Evolutionary conservation across 1,139 yeast species (phyloP).

Genomic region (Magnusiomyces clavatus): DNA sequence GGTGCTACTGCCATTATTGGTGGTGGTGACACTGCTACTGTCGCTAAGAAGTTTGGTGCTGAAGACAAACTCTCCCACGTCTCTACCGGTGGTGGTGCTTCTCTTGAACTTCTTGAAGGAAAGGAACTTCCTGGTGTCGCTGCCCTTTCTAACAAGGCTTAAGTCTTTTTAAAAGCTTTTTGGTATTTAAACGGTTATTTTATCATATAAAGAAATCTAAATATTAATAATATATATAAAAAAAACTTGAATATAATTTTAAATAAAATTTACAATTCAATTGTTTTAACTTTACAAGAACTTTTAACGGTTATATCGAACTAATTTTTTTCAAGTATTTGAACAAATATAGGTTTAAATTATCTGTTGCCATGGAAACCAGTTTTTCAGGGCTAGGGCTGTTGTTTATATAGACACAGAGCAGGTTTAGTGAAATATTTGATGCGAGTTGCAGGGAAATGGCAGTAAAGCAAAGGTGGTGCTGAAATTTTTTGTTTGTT

Average conservation of each 20-base stretch:
- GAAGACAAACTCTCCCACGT: constrained; percentile 94
- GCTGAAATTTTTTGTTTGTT: background rate
- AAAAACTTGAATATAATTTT: background rate
- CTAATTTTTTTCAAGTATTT: background rate
- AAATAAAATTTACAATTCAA: background rate
- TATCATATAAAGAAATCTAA: background rate
- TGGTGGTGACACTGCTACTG: constrained; percentile 99
- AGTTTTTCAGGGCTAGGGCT: background rate
- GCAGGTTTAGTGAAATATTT: background rate
- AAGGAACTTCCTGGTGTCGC: constrained; percentile 95
- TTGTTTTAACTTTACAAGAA: background rate
- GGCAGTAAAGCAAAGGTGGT: background rate
- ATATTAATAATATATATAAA: background rate
- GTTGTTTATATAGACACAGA: no score
- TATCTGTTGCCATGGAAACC: background rate
- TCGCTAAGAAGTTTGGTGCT: constrained; percentile 93
- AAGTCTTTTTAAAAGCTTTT: background rate
- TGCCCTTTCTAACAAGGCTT: constrained; percentile 64
- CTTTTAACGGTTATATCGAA: background rate
- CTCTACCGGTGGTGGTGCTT: constrained; percentile 99
- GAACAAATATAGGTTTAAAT: background rate
- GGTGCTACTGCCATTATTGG: constrained; percentile 96
- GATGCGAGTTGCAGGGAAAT: background rate
- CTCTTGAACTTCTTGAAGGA: constrained; percentile 95
- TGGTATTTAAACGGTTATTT: background rate